Base-by-base conservation (phyloP, 1,284 basidiomycete species). In the Microbotryomycetes sp. region DNA sequence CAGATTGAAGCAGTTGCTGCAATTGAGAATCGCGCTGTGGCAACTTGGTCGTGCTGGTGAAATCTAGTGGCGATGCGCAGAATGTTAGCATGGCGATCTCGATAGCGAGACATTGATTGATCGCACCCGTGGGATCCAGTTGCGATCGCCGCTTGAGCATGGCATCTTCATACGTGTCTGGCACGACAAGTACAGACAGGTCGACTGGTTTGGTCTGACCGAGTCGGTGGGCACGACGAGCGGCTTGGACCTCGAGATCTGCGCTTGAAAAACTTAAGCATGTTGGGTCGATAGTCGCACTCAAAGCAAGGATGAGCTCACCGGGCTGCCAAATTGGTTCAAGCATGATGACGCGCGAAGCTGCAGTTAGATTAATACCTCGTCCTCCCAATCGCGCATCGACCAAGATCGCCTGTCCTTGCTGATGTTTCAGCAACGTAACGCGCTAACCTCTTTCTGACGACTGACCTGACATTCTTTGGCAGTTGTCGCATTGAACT, bases 151-250 rank as follows among this genome's bases (percentile, higher is more conserved):
- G 53, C 9, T 52, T n/a, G 9, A 67, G 52, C 1, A 67, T 46
- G 0, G 62, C 59, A 22, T 67, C 56, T 48, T 65, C 66, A 16
- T 62, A 65, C 19, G 55, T 62, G 6, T 29, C 23, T 7, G 51
- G 46, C 45, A 69, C 65, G 22, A 69, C 59, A 9, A 69, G 65
- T 16, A 67, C 48, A 26, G 60, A 47, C 1, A 67, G 49, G 19
- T 63, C 50, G 53, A 69, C 67, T 2, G 62, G 62, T 23, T 54
- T 53, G 22, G 56, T 66, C 32, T 69, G 67, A 0, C 67, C 48
- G n/a, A 66, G 62, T 2, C 65, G 59, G 23, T 66, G 65, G n/a
- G 65, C 65, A 4, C 67, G 67, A 45, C 66, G 66, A 23, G 48
- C 49, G 3, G 67, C 67, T 49, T 69, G 67, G 2, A 64, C 15